phyloP scores from a whole-genome alignment of 2,329 filamentous ascomycete genomes.

The Fusarium marasasianum region DNA sequence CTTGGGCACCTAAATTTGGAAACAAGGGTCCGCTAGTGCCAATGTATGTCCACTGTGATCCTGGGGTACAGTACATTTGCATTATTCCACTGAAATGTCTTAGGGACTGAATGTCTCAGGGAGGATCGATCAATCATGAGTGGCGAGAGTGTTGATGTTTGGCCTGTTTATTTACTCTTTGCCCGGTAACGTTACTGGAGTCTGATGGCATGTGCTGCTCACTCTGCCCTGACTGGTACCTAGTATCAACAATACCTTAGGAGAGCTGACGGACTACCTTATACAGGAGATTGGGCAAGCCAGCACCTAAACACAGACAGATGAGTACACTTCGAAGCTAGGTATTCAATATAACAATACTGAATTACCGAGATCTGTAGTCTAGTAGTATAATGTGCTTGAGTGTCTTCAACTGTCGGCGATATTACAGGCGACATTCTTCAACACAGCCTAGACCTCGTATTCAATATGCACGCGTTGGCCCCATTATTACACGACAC shows the following conservation, averaged over 20 bases:
- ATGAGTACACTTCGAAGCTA: not conserved
- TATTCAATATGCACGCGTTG: constrained; percentile 10
- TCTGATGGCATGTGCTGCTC: not conserved
- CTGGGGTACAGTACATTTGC: constrained; percentile 4
- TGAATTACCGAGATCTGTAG: not conserved
- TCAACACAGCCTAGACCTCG: constrained; percentile 6
- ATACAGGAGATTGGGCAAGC: not conserved
- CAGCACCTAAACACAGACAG: not conserved
- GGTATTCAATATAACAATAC: not conserved
- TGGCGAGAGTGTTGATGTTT: not conserved
- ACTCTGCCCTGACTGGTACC: not conserved
- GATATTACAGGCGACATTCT: not conserved
- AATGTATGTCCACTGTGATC: constrained; percentile 4
- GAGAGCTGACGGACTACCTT: not conserved
- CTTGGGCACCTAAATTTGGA: constrained; percentile 24
- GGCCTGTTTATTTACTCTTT: not conserved
- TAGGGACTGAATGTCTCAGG: not conserved
- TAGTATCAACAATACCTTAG: not conserved
- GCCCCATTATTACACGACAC: constrained; percentile 1
- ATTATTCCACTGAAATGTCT: not conserved
- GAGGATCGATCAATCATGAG: not conserved
- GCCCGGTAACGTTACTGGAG: not conserved
- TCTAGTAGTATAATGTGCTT: not conserved
- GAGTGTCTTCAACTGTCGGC: not conserved
- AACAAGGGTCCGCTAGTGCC: constrained; percentile 15